These are phyloP conservation scores for Pyrus betulifolia DNA, from an alignment of 306 rosid species.

Conservation along the genomic window DNA sequence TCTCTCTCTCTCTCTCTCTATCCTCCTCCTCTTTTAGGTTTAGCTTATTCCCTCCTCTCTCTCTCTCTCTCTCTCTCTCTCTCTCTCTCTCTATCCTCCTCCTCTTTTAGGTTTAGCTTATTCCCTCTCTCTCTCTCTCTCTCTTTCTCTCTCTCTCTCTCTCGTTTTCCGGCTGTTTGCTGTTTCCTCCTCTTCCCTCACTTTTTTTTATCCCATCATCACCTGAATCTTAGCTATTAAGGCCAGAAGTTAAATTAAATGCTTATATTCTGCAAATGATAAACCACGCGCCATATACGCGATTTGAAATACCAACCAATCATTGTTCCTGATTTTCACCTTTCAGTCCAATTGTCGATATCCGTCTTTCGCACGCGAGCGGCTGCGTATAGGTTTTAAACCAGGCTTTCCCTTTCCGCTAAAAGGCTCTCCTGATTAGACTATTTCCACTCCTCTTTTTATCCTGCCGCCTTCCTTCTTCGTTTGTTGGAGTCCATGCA, in stretches of 20 bases:
- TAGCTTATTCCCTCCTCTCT: background rate
- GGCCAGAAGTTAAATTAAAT: conserved; percentile 14
- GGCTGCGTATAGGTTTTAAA: background rate
- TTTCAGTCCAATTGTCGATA: background rate
- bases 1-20: background rate
- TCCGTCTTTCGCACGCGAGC: background rate
- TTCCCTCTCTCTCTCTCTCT: background rate
- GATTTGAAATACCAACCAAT: conserved; percentile 1
- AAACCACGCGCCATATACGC: background rate
- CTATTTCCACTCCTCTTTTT: conserved; percentile 12
- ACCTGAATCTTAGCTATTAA: conserved; percentile 26
- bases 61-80: background rate
- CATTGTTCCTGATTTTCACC: background rate
- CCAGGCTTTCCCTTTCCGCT: background rate
- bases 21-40: background rate
- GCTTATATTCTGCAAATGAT: background rate
- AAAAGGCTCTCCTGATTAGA: conserved; percentile 11
- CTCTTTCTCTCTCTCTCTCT: background rate
- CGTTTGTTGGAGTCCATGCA: background rate
- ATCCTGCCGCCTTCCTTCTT: background rate
- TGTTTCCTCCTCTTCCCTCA: conserved; percentile 6
- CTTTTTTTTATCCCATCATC: conserved; percentile 11
- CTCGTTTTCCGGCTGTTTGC: background rate
- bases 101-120: background rate
- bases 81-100: too few species aligned